Evolutionary conservation across 768 basidiomycete species (phyloP), one percentile per base, ranked within the genome.

Genomic region (Harrya chromipes): DNA sequence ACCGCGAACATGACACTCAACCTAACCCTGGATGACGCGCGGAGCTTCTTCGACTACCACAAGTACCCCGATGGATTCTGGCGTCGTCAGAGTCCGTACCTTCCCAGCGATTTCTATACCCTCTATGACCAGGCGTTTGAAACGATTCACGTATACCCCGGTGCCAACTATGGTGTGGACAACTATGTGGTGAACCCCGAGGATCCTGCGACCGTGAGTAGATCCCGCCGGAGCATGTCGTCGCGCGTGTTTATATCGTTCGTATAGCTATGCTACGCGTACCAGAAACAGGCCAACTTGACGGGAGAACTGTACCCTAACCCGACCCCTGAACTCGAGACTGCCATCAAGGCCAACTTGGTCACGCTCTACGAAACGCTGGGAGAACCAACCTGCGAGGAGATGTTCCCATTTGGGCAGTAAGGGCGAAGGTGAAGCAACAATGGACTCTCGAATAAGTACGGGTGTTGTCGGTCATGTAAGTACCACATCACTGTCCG

Each of bases 321-420:
- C 14, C 62, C 61, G 17, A 52, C 50, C 1, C 6, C 53, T 6
- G 53, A 63, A 3, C 62, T 63, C 21, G 31, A 43, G 41, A 10
- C 43, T 1, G 62, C 62, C 36, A 64, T 64, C 52, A 64, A 53
- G 42, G 50, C 43, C 36, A 68, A 57, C 27, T 16, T 65, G 42
- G 34, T 39, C 36, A 57, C 55, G 11, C 52, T 63, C 9, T 59
- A 57, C 43, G 4, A 53, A 35, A n/a, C 40, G 10, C 16, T 62
- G 27, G 7, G 19, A 16, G 33, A 64, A 3, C 31, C 55, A 6
- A 40, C 4, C 6, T 62, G 61, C 39, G 9, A 46, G 20, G 51
- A 61, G 16, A 16, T 53, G 27, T 64, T 55, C 36, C 61, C 61
- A 5, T 58, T 12, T 9, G 58, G 61, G 24, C 44, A 52, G 4